A percentile compares a stretch with the other conserved stretches of the same genome.
Conservation (phyloP, 306 rosid species). For the Pyrus communis region DNA sequence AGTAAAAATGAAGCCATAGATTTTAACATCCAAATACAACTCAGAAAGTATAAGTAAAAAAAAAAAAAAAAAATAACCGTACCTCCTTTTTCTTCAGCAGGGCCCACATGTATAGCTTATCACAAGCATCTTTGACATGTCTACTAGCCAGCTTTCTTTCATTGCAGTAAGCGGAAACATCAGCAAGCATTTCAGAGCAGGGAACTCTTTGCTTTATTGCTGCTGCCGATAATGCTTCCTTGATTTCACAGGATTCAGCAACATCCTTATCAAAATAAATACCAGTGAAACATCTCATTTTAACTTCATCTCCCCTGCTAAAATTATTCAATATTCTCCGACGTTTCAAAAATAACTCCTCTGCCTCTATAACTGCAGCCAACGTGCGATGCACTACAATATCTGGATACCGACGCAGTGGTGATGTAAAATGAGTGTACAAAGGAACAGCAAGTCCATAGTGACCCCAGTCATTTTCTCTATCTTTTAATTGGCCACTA, state of each 20-base stretch:
- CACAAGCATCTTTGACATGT: slow-evolving; percentile 71
- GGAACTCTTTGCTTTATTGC: slow-evolving; percentile 67
- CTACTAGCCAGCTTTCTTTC: slow-evolving; percentile 67
- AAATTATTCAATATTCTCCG: slow-evolving; percentile 19
- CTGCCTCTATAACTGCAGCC: slow-evolving; percentile 78
- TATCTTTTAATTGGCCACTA: slow-evolving; percentile 50
- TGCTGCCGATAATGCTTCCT: slow-evolving; percentile 58
- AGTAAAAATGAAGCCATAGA: background rate
- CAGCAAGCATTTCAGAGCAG: slow-evolving; percentile 35
- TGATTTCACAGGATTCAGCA: slow-evolving; percentile 62
- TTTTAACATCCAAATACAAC: no score
- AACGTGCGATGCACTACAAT: slow-evolving; percentile 78
- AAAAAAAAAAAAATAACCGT: background rate
- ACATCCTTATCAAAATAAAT: slow-evolving; percentile 48
- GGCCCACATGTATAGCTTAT: slow-evolving; percentile 71
- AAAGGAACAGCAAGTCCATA: slow-evolving; percentile 71
- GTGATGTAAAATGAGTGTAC: slow-evolving; percentile 91
- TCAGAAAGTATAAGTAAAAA: background rate
- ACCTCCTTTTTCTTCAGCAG: slow-evolving; percentile 69
- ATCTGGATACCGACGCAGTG: slow-evolving; percentile 91
- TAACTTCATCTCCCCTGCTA: slow-evolving; percentile 20
- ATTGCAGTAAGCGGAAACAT: slow-evolving; percentile 65
- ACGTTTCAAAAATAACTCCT: slow-evolving; percentile 49
- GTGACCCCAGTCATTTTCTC: slow-evolving; percentile 57
- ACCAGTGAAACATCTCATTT: slow-evolving; percentile 63